Evolutionary conservation across 345 rosid genomes (phyloP).

Genomic region (Brassica nigra): DNA sequence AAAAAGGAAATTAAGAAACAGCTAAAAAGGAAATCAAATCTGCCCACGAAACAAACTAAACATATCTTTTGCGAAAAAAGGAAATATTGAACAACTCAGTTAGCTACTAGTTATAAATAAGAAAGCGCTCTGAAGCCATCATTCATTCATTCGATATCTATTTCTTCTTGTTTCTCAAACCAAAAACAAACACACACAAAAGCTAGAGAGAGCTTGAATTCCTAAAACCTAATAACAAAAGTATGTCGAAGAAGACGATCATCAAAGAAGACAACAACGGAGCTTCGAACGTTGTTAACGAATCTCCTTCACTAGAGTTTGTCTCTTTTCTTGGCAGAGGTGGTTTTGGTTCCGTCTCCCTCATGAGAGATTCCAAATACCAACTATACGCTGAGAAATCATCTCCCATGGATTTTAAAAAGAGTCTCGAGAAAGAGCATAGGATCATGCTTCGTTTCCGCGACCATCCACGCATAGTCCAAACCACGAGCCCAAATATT

Average conservation of each 20-base stretch:
- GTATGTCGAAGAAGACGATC: background rate
- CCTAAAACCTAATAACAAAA: background rate
- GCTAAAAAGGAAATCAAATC: too few relatives aligned
- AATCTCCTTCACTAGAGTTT: background rate
- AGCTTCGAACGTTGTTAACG: background rate
- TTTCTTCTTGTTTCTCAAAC: background rate
- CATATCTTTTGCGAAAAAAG: background rate
- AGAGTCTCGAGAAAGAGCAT: background rate
- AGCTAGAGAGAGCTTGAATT: background rate
- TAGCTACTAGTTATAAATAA: background rate
- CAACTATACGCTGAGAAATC: background rate
- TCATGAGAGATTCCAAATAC: background rate
- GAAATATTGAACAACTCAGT: background rate
- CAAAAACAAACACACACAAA: background rate
- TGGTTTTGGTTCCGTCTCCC: background rate
- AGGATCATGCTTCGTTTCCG: constrained; percentile 6
- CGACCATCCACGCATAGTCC: constrained; percentile 12
- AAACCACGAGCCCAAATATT: background rate
- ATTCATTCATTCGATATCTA: background rate
- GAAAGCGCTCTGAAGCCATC: background rate
- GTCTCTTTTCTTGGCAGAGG: constrained; percentile 10
- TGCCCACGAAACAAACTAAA: too few relatives aligned
- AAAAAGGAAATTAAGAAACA: too few relatives aligned
- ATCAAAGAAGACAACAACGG: background rate
- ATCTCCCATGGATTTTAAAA: background rate